Base-by-base conservation (phyloP, 176 grass and related monocot genomes). In the Ampelocalamus luodianensis region DNA sequence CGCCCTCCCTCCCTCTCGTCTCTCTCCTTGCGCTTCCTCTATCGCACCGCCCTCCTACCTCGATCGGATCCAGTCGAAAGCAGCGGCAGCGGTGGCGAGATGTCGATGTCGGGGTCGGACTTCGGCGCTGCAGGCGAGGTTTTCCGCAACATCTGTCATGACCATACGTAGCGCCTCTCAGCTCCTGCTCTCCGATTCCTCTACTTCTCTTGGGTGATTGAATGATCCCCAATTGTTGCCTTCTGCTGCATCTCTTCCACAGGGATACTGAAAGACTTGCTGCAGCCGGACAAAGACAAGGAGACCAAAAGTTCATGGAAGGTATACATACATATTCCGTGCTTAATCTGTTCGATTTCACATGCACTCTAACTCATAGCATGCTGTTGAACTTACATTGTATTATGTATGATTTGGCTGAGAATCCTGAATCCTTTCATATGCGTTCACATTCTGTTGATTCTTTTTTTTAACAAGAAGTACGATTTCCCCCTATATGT, bases 211-310 rank as follows among this genome's bases (percentile, higher is more conserved):
- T 23, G 6, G 44, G 12, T n/a, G n/a, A n/a, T n/a, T n/a, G n/a
- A n/a, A n/a, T n/a, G n/a, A n/a, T n/a, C n/a, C n/a, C n/a, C n/a
- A n/a, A n/a, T n/a, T n/a, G n/a, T 14, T 16, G 22, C 67, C 44
- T 26, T 50, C 11, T 81, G 50, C 5, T 53, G 50, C 50, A 53
- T 53, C n/a, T 76, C 61, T 17, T 29, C 75, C 50, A 16, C 75
- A 98, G 95, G 95, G 39, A 83, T 98, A 87, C 71, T 98, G 7
- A 89, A 85, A 74, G 95, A 98, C 27, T 85, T 98, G 91, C 93
- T 98, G 8, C 72, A 83, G 77, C 94, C 91, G 10, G 71, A 88
- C 51, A 94, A 97, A 38, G 85, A 88, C 15, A 96, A 85, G 66
- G 89, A 93, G 61, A 93, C 72, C 84, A 95, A 88, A 68, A 88